Evolutionary conservation across 108 stramenopile species (phyloP), one percentile per base, ranked within the genome.

Genomic region (Parmales sp.): DNA sequence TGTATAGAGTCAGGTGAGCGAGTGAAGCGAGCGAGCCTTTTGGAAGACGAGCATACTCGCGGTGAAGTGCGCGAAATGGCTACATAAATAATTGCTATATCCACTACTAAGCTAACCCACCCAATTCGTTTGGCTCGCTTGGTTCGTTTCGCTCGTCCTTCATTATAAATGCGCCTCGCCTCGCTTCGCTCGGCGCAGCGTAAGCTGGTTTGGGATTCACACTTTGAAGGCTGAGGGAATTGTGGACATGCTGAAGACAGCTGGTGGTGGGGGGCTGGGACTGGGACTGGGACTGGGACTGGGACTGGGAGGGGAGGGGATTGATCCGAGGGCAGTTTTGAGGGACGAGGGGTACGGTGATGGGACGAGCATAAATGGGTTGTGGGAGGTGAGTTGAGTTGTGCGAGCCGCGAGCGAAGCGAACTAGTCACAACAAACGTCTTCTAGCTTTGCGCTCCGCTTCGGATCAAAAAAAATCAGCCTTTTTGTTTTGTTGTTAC

Each of bases 311-410:
- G 23, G 46, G 22, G 22, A 23, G 22, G 46, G 23, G 22, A 48
- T 48, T 2, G 4, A 4, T 23, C 46, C 46, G 11, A 23, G 23
- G 19, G 3, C 23, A 11, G 23, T 48, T 13, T 23, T 48, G 46
- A 48, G 23, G 46, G 46, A 48, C 46, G 19, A 4, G 22, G 46
- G 46, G 2, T 6, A n/a, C 11, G 46, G 46, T 18, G 2, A 23
- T 23, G 46, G 46, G 22, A 23, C 23, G 2, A 23, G 22, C 4
- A 48, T 48, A 3, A 3, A n/a, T 3, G 46, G 23, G 46, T 23
- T 48, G 22, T 48, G 46, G 46, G 46, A 48, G 46, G 23, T 48
- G n/a, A n/a, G n/a, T n/a, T n/a, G n/a, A n/a, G n/a, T n/a, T n/a
- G n/a, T n/a, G n/a, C n/a, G n/a, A n/a, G n/a, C n/a, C n/a, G n/a